A percentile compares a stretch with the other conserved stretches of the same genome.
Evolutionary conservation across 129 eudicot genomes (phyloP).

Genomic region (Tanacetum coccineum): DNA sequence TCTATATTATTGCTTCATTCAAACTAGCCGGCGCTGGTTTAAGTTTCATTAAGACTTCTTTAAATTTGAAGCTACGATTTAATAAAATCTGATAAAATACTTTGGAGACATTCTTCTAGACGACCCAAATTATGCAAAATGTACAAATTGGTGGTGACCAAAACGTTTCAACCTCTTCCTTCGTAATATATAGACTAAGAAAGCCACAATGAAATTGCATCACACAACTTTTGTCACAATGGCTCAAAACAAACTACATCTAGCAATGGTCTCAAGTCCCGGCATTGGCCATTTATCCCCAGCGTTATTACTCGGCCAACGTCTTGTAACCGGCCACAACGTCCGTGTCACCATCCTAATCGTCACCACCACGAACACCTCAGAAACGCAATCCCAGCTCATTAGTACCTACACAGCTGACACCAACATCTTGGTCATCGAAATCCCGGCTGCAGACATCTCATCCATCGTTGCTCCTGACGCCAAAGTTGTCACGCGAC

Average conservation of each 20-base stretch:
- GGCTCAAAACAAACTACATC: conserved; percentile 37
- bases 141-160: no score
- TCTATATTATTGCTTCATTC: no score
- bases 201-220: not conserved
- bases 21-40: no score
- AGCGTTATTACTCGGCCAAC: conserved; percentile 29
- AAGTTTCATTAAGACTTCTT: no score
- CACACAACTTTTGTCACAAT: not conserved
- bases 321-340: conserved; percentile 40
- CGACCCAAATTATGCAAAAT: no score
- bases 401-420: conserved; percentile 9
- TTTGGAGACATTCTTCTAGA: no score
- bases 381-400: conserved; percentile 19
- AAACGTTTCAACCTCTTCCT: no score
- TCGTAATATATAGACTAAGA: conserved; percentile 2
- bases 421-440: conserved; percentile 21
- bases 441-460: conserved; percentile 48
- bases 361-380: conserved; percentile 19
- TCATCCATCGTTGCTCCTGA: conserved; percentile 28
- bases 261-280: conserved; percentile 41
- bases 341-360: conserved; percentile 41
- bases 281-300: conserved; percentile 56
- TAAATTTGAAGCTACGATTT: no score
- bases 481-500: conserved; percentile 34
- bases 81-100: no score